Base-by-base conservation (phyloP, 768 basidiomycete species). In the Suillus tomentosus region DNA sequence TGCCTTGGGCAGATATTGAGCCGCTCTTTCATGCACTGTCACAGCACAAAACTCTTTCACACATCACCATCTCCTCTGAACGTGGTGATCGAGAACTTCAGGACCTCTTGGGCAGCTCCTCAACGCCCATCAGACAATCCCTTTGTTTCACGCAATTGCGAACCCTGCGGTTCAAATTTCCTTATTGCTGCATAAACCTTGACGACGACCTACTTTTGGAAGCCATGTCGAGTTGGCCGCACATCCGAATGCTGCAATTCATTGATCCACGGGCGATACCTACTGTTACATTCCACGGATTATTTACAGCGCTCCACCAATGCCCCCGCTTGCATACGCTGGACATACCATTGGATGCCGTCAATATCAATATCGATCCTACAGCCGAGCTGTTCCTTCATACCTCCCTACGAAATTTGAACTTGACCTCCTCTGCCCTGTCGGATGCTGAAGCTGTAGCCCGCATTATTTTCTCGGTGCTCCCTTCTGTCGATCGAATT, bases 171-270 rank as follows among this genome's bases (percentile, higher is more conserved):
- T 17, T 58, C 39, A 31, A 10, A 1, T 27, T 40, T 27, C 22
- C 15, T 40, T 24, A 5, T 27, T 58, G 9, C 8, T 11, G 5
- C 39, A 58, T 58, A 24, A 27, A 19, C 22, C 39, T 58, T 40
- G 24, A 58, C 17, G 13, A 58, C 3, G 10, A 27, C 56, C 37
- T 58, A 24, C 39, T 57, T 14, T 57, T 40, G 37, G 39, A 58
- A 40, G 56, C 56, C 15, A 19, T 58, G 39, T 58, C 56, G 19
- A 40, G 56, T 27, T 58, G 56, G 39, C 56, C 39, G 9, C 56
- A 40, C 56, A 58, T 58, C 9, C 15, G 15, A 39, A 17, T 15
- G 17, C 15, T 58, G 24, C 17, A 58, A 17, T 27, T 58, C 3
- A 4, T 17, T 7, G 24, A 51, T 51, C 14, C 50, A 15, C 50